Percentiles rank a stretch among this genome's conserved stretches.
phyloP scores from a whole-genome alignment of 2,329 filamentous ascomycete genomes.

The Zymoseptoria ardabiliae region DNA sequence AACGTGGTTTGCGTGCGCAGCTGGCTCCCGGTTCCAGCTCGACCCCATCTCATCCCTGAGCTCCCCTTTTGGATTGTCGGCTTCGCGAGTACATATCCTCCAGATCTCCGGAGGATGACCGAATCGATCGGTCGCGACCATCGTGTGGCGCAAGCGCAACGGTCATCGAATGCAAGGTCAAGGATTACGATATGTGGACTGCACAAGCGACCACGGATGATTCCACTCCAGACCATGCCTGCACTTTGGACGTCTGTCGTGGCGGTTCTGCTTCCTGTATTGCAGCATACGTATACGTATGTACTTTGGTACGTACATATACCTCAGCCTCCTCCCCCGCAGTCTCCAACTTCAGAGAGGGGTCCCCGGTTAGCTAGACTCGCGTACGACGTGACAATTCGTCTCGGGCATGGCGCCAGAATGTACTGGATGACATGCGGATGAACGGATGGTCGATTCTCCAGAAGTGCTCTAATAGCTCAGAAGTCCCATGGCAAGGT shows the following conservation, averaged over 20 bases:
- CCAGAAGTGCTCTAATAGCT: background rate
- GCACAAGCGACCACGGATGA: too few relatives aligned
- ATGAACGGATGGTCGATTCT: background rate
- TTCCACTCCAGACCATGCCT: too few relatives aligned
- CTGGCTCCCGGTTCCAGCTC: background rate
- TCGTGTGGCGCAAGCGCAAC: too few relatives aligned
- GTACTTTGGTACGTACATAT: background rate
- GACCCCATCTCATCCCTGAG: background rate
- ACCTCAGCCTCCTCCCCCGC: background rate
- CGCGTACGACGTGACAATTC: background rate
- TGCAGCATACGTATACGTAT: background rate
- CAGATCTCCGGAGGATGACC: too few relatives aligned
- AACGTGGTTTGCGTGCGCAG: background rate
- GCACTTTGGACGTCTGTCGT: background rate
- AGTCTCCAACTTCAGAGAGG: background rate
- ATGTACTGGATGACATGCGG: background rate
- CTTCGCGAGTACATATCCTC: too few relatives aligned
- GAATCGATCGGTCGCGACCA: too few relatives aligned
- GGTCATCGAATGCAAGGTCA: too few relatives aligned
- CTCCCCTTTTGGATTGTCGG: background rate
- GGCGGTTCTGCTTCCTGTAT: background rate
- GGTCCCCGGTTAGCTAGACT: background rate
- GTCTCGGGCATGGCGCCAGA: background rate
- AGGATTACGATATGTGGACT: too few relatives aligned
- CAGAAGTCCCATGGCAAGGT: background rate